These are phyloP conservation scores for Rutstroemia sydowiana DNA, from an alignment of 2,329 filamentous ascomycete genomes.

Conservation along the genomic window DNA sequence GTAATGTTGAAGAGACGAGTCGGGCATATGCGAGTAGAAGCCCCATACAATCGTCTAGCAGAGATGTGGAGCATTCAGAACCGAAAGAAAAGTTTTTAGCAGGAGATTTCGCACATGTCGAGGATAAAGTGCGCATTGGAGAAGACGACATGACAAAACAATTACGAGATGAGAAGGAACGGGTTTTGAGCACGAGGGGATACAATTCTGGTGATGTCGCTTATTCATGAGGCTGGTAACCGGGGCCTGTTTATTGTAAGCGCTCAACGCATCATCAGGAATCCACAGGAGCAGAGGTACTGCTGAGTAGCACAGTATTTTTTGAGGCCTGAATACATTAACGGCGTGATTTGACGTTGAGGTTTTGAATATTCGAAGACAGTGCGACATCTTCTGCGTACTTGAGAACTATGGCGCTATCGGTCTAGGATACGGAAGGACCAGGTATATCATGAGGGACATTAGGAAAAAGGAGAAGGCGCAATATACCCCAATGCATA, in stretches of 20 bases:
- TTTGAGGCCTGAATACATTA: neutral
- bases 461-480: conserved; percentile 1
- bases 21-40: conserved; percentile 2
- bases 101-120: conserved; percentile 32
- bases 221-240: neutral
- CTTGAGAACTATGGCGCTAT: neutral
- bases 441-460: too few species aligned
- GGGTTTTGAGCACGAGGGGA: conserved; percentile 12
- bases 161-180: conserved; percentile 26
- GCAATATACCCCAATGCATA: conserved; percentile 14
- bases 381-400: too few species aligned
- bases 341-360: too few species aligned
- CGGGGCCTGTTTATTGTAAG: too few species aligned
- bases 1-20: conserved; percentile 10
- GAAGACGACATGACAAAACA: conserved; percentile 30
- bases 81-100: conserved; percentile 36
- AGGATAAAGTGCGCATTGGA: conserved; percentile 35
- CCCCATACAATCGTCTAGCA: neutral
- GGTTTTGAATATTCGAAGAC: too few species aligned
- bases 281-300: too few species aligned
- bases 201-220: neutral
- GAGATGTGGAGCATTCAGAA: conserved; percentile 17
- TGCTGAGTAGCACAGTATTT: neutral
- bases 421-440: neutral
- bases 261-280: too few species aligned